These are phyloP conservation scores for Coffea eugenioides DNA, from an alignment of 257 asterid genomes.

Conservation along the genomic window DNA sequence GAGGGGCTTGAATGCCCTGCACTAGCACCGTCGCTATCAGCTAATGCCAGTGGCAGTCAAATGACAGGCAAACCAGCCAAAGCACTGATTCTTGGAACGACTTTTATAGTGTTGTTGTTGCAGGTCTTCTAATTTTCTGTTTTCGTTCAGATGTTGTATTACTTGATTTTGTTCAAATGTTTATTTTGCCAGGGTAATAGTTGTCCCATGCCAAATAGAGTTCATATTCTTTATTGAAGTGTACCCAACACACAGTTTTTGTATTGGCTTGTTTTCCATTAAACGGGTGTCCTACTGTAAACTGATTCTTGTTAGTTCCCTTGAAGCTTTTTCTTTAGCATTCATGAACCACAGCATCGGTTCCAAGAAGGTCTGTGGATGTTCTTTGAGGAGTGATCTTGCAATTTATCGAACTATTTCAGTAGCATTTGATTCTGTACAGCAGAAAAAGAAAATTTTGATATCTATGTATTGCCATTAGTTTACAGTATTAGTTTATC, in stretches of 20 bases:
- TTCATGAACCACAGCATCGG: neutral
- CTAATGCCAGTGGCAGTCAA: conserved; percentile 19
- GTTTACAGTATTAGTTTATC: too few relatives aligned
- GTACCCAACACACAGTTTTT: neutral
- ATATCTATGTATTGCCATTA: too few relatives aligned
- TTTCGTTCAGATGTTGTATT: neutral
- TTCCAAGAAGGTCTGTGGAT: neutral
- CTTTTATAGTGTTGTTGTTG: conserved; percentile 27
- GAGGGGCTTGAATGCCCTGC: conserved; percentile 58
- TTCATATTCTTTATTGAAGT: conserved; percentile 14
- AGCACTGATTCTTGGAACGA: conserved; percentile 27
- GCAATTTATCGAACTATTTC: neutral
- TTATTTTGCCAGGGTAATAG: neutral
- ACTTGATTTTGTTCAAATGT: neutral
- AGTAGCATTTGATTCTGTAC: neutral
- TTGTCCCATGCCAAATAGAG: neutral
- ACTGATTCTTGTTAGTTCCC: neutral
- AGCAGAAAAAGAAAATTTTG: neutral
- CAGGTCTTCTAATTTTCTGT: conserved; percentile 28
- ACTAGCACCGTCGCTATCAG: conserved; percentile 27
- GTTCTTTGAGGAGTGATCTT: neutral
- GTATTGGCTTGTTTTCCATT: neutral
- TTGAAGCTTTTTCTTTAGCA: neutral
- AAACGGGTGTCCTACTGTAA: neutral
- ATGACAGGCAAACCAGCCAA: conserved; percentile 25